Base-by-base conservation (phyloP, 495 filamentous ascomycete genomes). In the Neurospora discreta region DNA sequence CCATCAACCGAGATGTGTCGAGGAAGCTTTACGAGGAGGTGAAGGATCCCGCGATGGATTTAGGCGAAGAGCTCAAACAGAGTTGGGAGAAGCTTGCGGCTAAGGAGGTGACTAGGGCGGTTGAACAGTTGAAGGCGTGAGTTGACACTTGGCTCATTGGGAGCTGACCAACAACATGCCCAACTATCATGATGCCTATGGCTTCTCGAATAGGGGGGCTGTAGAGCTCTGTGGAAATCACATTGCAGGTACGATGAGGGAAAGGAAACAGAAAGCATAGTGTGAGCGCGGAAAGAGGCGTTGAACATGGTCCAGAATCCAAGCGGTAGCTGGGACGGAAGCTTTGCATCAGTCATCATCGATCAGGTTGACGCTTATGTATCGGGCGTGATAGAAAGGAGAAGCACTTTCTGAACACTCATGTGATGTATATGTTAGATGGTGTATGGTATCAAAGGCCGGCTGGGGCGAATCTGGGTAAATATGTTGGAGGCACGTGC, bases 21-120 rank as follows among this genome's bases (percentile, higher is more conserved):
- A 88, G 92, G 20, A 90, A 88, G 81, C 82, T 98, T n/a, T 98
- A 98, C 78, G 91, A 96, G 44, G 88, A 89, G 43, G 88, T 94
- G 16, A 88, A 86, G 7, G 89, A 90, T 65, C 83, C 84, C 1
- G 84, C 86, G n/a, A 60, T 60, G 52, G 72, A 78, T 3, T 74
- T 83, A 39, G 85, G 88, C 40, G 83, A 87, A 11, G 85, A 87
- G 15, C 84, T 87, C 43, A 86, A 87, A 73, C 84, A 85, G 41
- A 82, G 82, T 9, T 90, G 92, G 80, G 91, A 95, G 81, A 85
- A 84, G 75, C 83, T 90, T 68, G 94, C 93, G 8, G 86, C 82
- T 10, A 84, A 89, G 9, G 92, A 97, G 81, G 94, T 98, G 0
- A 86, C 87, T 40, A 88, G 85, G 69, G 92, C 92, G 18, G 80